A percentile compares a stretch with the other conserved stretches of the same genome.
These are phyloP conservation scores for Berkeleyomyces rouxiae DNA, from an alignment of 2,329 filamentous ascomycete genomes.

Conservation along the genomic window DNA sequence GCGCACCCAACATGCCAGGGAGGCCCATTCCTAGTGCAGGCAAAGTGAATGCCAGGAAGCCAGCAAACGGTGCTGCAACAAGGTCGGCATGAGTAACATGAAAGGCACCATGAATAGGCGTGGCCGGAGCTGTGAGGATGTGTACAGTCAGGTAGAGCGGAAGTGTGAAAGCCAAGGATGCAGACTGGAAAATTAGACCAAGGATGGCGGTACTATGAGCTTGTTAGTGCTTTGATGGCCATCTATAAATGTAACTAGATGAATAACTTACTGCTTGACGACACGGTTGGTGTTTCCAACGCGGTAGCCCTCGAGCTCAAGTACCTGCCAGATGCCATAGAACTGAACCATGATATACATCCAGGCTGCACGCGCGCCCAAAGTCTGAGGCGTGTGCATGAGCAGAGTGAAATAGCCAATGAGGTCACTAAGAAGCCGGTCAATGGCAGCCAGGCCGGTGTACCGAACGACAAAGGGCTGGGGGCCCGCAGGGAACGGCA, in stretches of 20 bases:
- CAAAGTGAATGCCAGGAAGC: constrained; percentile 2
- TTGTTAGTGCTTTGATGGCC: background rate
- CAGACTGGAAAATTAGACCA: constrained; percentile 5
- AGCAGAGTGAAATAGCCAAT: constrained; percentile 7
- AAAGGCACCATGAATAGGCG: background rate
- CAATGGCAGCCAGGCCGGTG: background rate
- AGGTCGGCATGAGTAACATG: background rate
- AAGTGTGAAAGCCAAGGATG: constrained; percentile 2
- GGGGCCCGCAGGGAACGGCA: background rate
- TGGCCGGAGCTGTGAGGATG: background rate
- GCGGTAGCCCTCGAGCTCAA: constrained; percentile 6
- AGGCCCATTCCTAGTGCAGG: background rate
- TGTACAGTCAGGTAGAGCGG: constrained; percentile 6
- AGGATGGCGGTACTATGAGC: constrained; percentile 1
- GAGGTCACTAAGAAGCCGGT: constrained; percentile 1
- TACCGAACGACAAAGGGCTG: background rate
- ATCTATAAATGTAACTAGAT: background rate
- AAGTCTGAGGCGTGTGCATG: background rate
- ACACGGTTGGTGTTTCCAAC: background rate
- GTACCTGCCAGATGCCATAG: constrained; percentile 4
- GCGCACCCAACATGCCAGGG: background rate
- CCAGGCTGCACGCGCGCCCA: background rate
- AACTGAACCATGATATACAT: constrained; percentile 6
- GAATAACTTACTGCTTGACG: constrained; percentile 1
- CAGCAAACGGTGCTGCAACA: background rate